phyloP scores from a whole-genome alignment of 352 stramenopile species.

The Thalassiosira mediterranea region DNA sequence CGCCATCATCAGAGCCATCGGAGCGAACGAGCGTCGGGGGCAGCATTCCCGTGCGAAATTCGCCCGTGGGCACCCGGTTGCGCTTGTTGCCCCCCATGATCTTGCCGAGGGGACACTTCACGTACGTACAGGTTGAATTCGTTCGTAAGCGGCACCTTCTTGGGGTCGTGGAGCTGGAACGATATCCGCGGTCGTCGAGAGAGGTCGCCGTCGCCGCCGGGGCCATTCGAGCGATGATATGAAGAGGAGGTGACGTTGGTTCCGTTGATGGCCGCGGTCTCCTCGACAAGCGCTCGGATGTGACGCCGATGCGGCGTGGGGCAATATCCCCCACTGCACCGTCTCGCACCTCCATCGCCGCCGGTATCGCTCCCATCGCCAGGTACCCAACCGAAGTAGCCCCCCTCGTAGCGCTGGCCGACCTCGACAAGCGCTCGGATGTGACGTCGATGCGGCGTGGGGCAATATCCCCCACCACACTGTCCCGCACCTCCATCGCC shows the following conservation, averaged over 20 bases:
- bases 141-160: constrained; percentile 17
- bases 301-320: too few relatives aligned
- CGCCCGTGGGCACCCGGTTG: background rate
- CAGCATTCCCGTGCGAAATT: constrained; percentile 19
- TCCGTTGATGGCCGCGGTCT: too few relatives aligned
- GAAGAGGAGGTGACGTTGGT: too few relatives aligned
- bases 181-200: constrained; percentile 15
- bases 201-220: background rate
- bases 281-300: too few relatives aligned
- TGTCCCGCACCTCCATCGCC: too few relatives aligned
- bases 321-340: too few relatives aligned
- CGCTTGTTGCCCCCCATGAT: background rate
- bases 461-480: background rate
- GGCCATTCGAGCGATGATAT: background rate
- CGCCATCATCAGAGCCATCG: background rate
- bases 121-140: constrained; percentile 20
- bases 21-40: constrained; percentile 16
- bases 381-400: too few relatives aligned
- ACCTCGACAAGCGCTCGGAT: background rate
- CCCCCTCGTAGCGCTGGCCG: too few relatives aligned
- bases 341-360: too few relatives aligned
- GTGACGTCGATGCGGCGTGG: constrained; percentile 1
- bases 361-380: too few relatives aligned
- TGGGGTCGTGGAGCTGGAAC: constrained; percentile 32
- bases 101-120: constrained; percentile 3